A percentile compares a stretch with the other conserved stretches of the same genome.
Evolutionary conservation across 306 rosid species (phyloP).

Genomic region (Dalbergia cultrata): DNA sequence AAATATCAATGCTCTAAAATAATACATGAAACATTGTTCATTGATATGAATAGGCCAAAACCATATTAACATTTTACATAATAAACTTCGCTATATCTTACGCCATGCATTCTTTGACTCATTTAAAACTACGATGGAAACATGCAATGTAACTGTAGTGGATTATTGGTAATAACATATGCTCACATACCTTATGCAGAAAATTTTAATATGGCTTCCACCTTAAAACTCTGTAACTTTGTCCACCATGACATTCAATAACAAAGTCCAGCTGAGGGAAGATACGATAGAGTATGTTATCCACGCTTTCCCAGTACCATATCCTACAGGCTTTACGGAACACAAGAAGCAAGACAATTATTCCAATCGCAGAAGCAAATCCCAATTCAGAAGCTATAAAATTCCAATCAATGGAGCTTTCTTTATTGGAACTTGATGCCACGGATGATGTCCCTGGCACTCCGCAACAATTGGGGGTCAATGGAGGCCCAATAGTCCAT

Average conservation of each 20-base stretch:
- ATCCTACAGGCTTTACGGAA: constrained; percentile 41
- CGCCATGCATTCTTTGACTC: no score
- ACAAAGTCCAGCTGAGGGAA: constrained; percentile 38
- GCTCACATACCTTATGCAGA: not conserved
- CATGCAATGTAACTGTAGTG: no score
- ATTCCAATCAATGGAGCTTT: constrained; percentile 39
- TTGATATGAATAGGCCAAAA: no score
- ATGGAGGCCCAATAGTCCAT: constrained; percentile 50
- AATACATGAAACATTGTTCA: no score
- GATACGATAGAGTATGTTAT: constrained; percentile 3
- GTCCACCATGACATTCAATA: constrained; percentile 1
- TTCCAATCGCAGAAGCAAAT: constrained; percentile 45
- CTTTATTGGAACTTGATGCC: not conserved
- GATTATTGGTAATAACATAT: no score
- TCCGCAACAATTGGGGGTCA: not conserved
- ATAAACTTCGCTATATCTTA: no score
- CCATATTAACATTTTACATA: no score
- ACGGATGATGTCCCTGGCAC: not conserved
- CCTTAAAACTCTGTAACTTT: constrained; percentile 30
- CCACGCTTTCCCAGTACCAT: constrained; percentile 37
- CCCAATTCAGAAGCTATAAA: constrained; percentile 48
- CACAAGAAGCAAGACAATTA: constrained; percentile 37
- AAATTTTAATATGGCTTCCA: constrained; percentile 16
- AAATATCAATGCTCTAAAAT: no score
- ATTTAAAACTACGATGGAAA: no score